Percentiles rank a stretch among this genome's conserved stretches.
Evolutionary conservation across 495 filamentous ascomycete species (phyloP).

Genomic region (Xylaria curta): DNA sequence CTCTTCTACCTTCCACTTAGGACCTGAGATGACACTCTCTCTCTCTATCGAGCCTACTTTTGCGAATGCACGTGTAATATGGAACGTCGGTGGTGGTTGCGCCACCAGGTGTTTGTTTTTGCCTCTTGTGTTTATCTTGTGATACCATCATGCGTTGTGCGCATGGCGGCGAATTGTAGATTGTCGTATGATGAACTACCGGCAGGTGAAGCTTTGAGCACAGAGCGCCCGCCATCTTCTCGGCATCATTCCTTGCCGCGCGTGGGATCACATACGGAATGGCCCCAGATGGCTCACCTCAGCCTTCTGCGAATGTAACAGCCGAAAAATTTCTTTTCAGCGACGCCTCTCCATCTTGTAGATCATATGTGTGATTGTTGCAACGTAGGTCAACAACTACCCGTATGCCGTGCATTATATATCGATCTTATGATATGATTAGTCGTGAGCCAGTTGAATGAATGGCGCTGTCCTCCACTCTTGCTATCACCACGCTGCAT

Average conservation of each 20-base stretch:
- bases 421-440: neutral
- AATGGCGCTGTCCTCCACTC: neutral
- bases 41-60: neutral
- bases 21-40: neutral
- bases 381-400: neutral
- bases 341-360: slow-evolving; percentile 6
- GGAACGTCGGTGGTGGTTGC: neutral
- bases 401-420: neutral
- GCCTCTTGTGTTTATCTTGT: neutral
- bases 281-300: slow-evolving; percentile 4
- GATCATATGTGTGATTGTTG: neutral
- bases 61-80: slow-evolving; percentile 11
- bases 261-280: neutral
- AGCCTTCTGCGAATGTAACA: neutral
- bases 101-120: neutral
- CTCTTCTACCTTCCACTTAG: neutral
- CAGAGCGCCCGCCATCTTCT: neutral
- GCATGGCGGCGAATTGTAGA: neutral
- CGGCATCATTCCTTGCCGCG: slow-evolving; percentile 1
- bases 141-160: neutral
- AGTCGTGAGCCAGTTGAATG: neutral
- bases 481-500: neutral
- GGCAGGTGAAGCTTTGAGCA: slow-evolving; percentile 4
- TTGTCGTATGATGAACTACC: slow-evolving; percentile 2
- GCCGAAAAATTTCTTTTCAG: slow-evolving; percentile 1